A percentile compares a stretch with the other conserved stretches of the same genome.
These are phyloP conservation scores for Williopsis jadinii DNA, from an alignment of 1,139 yeast genomes.

Conservation along the genomic window DNA sequence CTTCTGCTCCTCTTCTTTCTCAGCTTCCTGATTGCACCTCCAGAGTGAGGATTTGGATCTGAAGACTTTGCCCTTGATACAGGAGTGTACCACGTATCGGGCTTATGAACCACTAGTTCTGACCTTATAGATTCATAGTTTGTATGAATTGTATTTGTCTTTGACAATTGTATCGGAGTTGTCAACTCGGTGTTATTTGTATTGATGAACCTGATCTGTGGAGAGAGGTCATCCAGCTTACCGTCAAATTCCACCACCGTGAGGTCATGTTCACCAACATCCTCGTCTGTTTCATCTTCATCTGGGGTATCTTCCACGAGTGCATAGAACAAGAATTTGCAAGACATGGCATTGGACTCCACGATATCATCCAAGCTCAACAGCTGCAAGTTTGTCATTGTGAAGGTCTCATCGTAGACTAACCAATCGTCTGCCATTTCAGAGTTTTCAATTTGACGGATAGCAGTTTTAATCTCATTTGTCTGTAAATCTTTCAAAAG, in stretches of 20 bases:
- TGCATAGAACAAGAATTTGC: slow-evolving; percentile 31
- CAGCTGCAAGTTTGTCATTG: slow-evolving; percentile 29
- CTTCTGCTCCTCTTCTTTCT: slow-evolving; percentile 4
- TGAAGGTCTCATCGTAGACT: slow-evolving; percentile 30
- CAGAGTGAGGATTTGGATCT: not conserved
- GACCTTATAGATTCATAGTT: slow-evolving; percentile 19
- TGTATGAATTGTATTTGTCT: slow-evolving; percentile 18
- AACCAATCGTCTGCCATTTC: slow-evolving; percentile 32
- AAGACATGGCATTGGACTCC: slow-evolving; percentile 21
- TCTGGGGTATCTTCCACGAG: slow-evolving; percentile 12
- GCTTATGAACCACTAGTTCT: slow-evolving; percentile 19
- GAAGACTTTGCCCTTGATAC: slow-evolving; percentile 20
- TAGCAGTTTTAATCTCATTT: slow-evolving; percentile 17
- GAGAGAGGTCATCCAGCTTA: slow-evolving; percentile 3
- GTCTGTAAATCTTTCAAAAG: slow-evolving; percentile 15
- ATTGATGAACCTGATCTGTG: slow-evolving; percentile 10
- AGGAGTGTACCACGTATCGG: slow-evolving; percentile 14
- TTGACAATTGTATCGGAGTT: slow-evolving; percentile 16
- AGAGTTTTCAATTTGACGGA: slow-evolving; percentile 21
- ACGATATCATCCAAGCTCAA: slow-evolving; percentile 27
- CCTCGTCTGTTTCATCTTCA: slow-evolving; percentile 9
- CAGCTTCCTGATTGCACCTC: slow-evolving; percentile 8
- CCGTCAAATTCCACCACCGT: slow-evolving; percentile 21
- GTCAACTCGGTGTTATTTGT: slow-evolving; percentile 15
- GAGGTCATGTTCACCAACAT: slow-evolving; percentile 16